Conservation (phyloP, 1,139 yeast species). For the Suhomyces kunorum region DNA sequence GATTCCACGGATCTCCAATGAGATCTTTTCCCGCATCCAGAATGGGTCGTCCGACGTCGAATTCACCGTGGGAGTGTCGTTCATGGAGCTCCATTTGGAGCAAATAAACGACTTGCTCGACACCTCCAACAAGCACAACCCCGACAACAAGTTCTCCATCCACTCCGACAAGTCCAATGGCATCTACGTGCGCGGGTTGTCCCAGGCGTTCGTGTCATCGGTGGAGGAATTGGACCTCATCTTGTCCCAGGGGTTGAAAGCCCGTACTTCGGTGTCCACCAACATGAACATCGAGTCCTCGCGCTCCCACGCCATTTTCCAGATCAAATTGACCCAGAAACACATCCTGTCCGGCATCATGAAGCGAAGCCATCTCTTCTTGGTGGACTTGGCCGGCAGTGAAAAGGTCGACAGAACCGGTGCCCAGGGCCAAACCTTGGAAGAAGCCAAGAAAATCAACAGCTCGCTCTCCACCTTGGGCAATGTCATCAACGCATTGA, state of each 20-base stretch:
- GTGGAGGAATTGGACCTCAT: constrained; percentile 60
- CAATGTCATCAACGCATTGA: constrained; percentile 75
- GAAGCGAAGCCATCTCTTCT: constrained; percentile 66
- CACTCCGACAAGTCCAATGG: constrained; percentile 71
- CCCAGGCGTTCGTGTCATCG: constrained; percentile 59
- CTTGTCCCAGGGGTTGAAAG: constrained; percentile 55
- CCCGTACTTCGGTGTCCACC: constrained; percentile 63
- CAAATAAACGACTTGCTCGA: constrained; percentile 62
- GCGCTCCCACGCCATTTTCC: constrained; percentile 80
- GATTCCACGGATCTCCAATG: constrained; percentile 72
- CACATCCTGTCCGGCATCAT: constrained; percentile 54
- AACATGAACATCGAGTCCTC: constrained; percentile 77
- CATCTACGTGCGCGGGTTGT: constrained; percentile 67
- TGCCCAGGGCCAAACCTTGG: constrained; percentile 70
- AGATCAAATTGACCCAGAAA: constrained; percentile 63
- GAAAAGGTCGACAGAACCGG: constrained; percentile 86
- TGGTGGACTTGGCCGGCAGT: constrained; percentile 88
- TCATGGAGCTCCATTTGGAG: constrained; percentile 84
- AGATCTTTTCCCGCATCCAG: constrained; percentile 60
- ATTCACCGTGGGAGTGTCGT: constrained; percentile 68
- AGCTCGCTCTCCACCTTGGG: constrained; percentile 77
- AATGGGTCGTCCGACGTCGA: constrained; percentile 56
- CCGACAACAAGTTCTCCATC: constrained; percentile 47
- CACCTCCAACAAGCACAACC: constrained; percentile 21
- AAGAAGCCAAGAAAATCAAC: constrained; percentile 85